Conservation (phyloP, 1,139 yeast species). For the Suzukiozyma palmioleophila region DNA sequence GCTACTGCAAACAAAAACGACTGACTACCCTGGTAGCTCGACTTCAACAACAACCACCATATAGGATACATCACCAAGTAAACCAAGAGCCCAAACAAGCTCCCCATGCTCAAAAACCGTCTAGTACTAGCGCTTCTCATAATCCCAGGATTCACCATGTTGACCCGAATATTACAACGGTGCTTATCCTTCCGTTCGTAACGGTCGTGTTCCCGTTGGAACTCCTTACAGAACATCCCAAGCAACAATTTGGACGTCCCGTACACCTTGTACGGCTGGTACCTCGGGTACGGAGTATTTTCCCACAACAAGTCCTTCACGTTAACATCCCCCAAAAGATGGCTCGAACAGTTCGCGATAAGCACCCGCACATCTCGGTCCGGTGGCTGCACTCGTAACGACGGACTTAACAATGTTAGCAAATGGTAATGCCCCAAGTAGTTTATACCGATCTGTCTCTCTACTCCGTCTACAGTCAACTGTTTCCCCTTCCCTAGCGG, state of each 20-base stretch:
- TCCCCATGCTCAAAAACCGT: slow-evolving; percentile 73
- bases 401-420: slow-evolving; percentile 72
- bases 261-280: slow-evolving; percentile 68
- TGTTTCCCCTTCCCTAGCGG: slow-evolving; percentile 50
- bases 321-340: slow-evolving; percentile 66
- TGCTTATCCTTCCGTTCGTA: slow-evolving; percentile 64
- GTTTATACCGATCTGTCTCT: slow-evolving; percentile 77
- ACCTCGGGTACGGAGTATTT: slow-evolving; percentile 53
- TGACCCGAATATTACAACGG: slow-evolving; percentile 66
- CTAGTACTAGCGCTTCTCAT: slow-evolving; percentile 86
- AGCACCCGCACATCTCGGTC: slow-evolving; percentile 88
- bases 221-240: slow-evolving; percentile 69
- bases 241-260: slow-evolving; percentile 80
- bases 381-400: slow-evolving; percentile 83
- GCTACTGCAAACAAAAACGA: slow-evolving; percentile 63
- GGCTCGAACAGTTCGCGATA: slow-evolving; percentile 70
- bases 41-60: slow-evolving; percentile 76
- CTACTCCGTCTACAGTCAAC: slow-evolving; percentile 77
- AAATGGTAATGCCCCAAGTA: slow-evolving; percentile 79
- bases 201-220: slow-evolving; percentile 56
- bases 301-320: slow-evolving; percentile 66
- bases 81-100: slow-evolving; percentile 61
- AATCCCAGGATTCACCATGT: slow-evolving; percentile 85
- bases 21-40: slow-evolving; percentile 76
- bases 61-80: slow-evolving; percentile 75